Conservation (phyloP, 305 asterid species). For the Rubia occidens region DNA sequence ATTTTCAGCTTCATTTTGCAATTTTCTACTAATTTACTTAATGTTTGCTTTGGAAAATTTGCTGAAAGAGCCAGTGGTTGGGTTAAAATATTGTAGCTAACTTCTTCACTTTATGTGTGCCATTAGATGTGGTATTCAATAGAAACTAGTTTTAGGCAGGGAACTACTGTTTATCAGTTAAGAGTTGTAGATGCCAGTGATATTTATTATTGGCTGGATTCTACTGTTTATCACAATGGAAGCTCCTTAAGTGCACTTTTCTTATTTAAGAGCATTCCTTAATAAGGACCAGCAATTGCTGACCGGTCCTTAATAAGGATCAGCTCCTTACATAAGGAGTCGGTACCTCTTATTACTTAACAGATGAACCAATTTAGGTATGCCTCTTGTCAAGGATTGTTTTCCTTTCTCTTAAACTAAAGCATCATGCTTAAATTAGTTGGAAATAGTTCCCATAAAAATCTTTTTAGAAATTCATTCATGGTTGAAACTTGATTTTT, state of each 20-base stretch:
- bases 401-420: too few relatives aligned
- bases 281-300: too few relatives aligned
- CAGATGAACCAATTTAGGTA: neutral
- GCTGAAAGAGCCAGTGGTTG: neutral
- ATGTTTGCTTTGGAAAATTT: neutral
- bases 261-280: too few relatives aligned
- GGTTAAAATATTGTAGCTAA: neutral
- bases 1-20: constrained; percentile 1
- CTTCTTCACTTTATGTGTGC: neutral
- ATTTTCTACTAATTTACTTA: neutral
- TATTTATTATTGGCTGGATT: neutral
- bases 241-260: too few relatives aligned
- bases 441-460: neutral
- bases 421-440: neutral
- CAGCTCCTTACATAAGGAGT: too few relatives aligned
- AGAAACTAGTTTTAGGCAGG: neutral
- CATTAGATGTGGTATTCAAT: neutral
- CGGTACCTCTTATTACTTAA: too few relatives aligned
- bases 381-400: neutral
- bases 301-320: too few relatives aligned
- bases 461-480: too few relatives aligned
- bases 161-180: neutral
- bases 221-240: neutral
- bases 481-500: neutral
- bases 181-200: neutral